These are phyloP conservation scores for Hypsizygus ulmarius DNA, from an alignment of 1,284 basidiomycete genomes.

Conservation along the genomic window DNA sequence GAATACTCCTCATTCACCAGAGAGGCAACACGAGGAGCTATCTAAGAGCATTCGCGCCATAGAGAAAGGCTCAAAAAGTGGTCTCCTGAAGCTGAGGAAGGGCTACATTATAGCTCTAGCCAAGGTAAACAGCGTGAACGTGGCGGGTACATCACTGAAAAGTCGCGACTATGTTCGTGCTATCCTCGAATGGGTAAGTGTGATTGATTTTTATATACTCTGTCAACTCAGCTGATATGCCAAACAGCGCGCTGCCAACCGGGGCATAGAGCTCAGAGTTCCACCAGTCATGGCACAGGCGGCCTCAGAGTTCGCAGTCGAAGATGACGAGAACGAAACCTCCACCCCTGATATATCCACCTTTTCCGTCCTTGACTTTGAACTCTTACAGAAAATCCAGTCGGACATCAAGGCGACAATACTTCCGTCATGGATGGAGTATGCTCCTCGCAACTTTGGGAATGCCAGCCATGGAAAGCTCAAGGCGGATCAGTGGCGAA, in stretches of 20 bases:
- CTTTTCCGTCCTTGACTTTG: conserved; percentile 19
- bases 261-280: too few species aligned
- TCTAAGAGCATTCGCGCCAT: neutral
- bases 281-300: too few species aligned
- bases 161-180: too few species aligned
- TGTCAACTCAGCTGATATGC: too few species aligned
- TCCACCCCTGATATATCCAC: too few species aligned
- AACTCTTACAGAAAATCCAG: conserved; percentile 20
- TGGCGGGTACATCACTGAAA: neutral
- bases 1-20: neutral
- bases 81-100: neutral
- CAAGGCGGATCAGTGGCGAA: conserved; percentile 31
- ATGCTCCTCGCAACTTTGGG: conserved; percentile 27
- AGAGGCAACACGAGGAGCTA: neutral
- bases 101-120: neutral
- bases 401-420: conserved; percentile 21
- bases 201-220: too few species aligned
- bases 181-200: too few species aligned
- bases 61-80: neutral
- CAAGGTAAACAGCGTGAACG: neutral
- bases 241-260: too few species aligned
- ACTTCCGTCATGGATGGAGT: conserved; percentile 27
- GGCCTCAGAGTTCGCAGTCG: neutral
- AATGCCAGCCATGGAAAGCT: conserved; percentile 26
- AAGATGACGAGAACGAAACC: too few species aligned